Base-by-base conservation (phyloP, 805 yeast species). In the Pichia paraexigua region DNA sequence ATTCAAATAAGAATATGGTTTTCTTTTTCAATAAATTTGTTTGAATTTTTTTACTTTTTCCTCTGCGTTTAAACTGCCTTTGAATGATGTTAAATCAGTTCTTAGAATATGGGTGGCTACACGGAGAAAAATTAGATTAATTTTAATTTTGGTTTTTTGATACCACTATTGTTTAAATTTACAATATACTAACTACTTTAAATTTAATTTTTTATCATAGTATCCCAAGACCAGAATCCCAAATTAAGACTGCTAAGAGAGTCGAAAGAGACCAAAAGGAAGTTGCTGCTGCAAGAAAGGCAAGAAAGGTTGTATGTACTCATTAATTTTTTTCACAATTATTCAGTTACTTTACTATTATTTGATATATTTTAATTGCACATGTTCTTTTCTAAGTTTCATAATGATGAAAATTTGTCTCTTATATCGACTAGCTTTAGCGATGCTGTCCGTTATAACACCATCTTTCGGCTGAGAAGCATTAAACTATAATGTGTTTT, bases 221-320 rank as follows among this genome's bases (percentile, higher is more conserved):
- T 68, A 72, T 78, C 64, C 73, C 77, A 57, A 58, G 62, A 74
- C 95, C 95, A 81, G 95, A 87, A 82, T 75, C 94, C 71, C 85
- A 83, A 72, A 75, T 83, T 74, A 87, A 87, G 83, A 83, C 85
- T 80, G 72, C 84, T 67, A 80, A 85, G 79, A 82, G 85, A 73
- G 79, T 81, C 71, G 82, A 83, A 69, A 85, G 85, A 81, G 75
- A 81, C 67, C 79, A 83, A 63, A 87, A 82, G 70, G 80, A 82
- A 73, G 79, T 85, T 68, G 83, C 87, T 71, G 90, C 88, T 68
- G 91, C 81, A 70, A 84, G 81, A 77, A 78, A 74, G 70, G 85
- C 83, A 62, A 80, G 89, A 74, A 79, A 81, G 75, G 82, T 81
- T 69, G 95, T 87, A 85, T 74, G 95, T 86, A 72, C 58, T 46